Base-by-base conservation (phyloP, 2,329 filamentous ascomycete species). In the Akanthomyces lecanii region DNA sequence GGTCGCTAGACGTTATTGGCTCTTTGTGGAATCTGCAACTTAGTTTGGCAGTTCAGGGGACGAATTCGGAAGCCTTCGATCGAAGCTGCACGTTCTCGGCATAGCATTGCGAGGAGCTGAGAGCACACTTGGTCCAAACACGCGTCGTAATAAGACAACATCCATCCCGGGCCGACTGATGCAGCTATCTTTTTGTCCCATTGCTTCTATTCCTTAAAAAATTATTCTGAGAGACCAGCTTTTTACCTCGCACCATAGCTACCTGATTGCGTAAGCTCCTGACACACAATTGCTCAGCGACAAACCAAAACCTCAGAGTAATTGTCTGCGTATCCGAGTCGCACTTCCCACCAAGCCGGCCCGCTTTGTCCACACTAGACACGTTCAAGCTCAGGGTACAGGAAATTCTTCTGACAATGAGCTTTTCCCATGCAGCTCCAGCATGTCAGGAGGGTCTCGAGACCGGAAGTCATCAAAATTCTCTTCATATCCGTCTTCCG, bases 401-500 rank as follows among this genome's bases (percentile, higher is more conserved):
- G 21, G 33, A 23, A 18, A 21, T 21, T 16, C 18, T 38, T 28
- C 28, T 7, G 28, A 42, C n/a, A 11, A 1, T 45, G 61, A 18
- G 14, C 36, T n/a, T 8, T 52, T 25, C 33, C 5, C 45, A 44
- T 53, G 8, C 10, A 42, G 10, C 21, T 12, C 61, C n/a, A 53
- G 38, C 59, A 63, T 63, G 4, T 69, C 67, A 25, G 64, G 65
- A 11, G 63, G 65, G 38, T 67, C 64, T n/a, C 69, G 63, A 18
- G 69, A 65, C 53, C 71, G 66, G 18, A 70, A 65, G 21, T 71
- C 70, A 14, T 74, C 71, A 45, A 69, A 67, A 5, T 73, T 72
- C 16, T 77, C 76, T 36, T 74, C 74, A 58, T 76, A 75, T n/a
- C 73, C 73, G 30, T 75, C 75, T 30, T 79, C 78, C 28, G 73